Conservation (phyloP, 2,329 filamentous ascomycete genomes). For the Venturia pyrina region DNA sequence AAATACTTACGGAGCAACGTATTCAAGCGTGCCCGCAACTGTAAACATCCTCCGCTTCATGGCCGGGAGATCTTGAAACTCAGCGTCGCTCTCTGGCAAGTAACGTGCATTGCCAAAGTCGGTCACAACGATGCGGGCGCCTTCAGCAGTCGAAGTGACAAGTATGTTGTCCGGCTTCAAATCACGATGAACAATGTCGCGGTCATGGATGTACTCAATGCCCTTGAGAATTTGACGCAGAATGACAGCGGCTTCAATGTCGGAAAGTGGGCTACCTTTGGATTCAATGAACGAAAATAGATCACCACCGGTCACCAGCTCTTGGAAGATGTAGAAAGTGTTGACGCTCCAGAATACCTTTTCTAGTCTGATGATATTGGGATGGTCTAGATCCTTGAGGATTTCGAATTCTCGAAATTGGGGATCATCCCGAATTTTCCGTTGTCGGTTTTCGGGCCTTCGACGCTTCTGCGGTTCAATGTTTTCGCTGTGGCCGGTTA, state of each 20-base stretch:
- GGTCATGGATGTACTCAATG: slow-evolving; percentile 47
- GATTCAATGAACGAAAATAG: slow-evolving; percentile 49
- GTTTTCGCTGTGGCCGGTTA: background rate
- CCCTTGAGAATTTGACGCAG: slow-evolving; percentile 46
- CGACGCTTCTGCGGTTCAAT: background rate
- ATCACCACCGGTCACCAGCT: slow-evolving; percentile 50
- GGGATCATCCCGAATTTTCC: background rate
- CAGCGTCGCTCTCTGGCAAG: slow-evolving; percentile 17
- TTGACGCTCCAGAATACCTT: slow-evolving; percentile 44
- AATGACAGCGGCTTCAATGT: slow-evolving; percentile 44
- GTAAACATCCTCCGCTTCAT: slow-evolving; percentile 41
- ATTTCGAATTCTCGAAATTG: slow-evolving; percentile 36
- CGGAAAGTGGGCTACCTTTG: slow-evolving; percentile 35
- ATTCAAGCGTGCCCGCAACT: slow-evolving; percentile 46
- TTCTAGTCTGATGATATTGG: slow-evolving; percentile 49
- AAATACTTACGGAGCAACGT: slow-evolving; percentile 45
- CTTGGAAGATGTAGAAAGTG: slow-evolving; percentile 52
- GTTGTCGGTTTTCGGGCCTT: slow-evolving; percentile 10
- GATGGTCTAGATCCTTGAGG: slow-evolving; percentile 44
- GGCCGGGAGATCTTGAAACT: background rate
- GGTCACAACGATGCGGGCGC: slow-evolving; percentile 46
- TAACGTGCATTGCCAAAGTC: slow-evolving; percentile 49
- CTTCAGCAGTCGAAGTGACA: slow-evolving; percentile 42
- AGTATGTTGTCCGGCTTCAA: slow-evolving; percentile 56
- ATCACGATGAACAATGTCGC: slow-evolving; percentile 49